Evolutionary conservation across 208 protist species (phyloP).

Genomic region (Leishmania mexicana): DNA sequence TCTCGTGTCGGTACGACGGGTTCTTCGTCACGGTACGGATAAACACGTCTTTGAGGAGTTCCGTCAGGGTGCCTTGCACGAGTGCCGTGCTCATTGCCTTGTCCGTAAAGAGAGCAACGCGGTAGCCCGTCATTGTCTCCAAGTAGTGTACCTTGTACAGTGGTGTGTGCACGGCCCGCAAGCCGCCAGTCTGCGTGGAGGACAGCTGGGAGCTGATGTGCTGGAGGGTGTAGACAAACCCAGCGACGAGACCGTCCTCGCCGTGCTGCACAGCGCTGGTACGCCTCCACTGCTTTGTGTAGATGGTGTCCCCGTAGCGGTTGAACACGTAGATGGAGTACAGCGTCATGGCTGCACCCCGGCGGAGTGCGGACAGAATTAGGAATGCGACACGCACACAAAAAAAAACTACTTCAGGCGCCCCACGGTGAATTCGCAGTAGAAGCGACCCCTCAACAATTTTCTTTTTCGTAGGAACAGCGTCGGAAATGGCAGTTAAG

Average conservation of each 20-base stretch:
- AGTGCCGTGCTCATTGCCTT: conserved; percentile 54
- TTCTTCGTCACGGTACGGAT: conserved; percentile 59
- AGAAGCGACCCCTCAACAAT: background rate
- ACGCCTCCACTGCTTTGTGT: conserved; percentile 82
- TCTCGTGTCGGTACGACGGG: conserved; percentile 72
- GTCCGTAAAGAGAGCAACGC: conserved; percentile 74
- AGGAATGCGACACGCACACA: background rate
- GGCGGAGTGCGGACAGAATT: background rate
- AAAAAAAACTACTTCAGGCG: background rate
- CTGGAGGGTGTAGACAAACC: conserved; percentile 89
- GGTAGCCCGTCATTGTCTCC: conserved; percentile 89
- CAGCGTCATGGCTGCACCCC: conserved; percentile 51
- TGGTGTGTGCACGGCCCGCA: conserved; percentile 76
- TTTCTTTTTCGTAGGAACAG: background rate
- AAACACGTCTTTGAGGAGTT: conserved; percentile 74
- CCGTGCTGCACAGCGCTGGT: conserved; percentile 72
- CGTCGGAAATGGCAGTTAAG: background rate
- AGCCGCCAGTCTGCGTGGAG: conserved; percentile 47
- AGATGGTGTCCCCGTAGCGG: conserved; percentile 87
- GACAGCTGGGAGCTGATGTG: conserved; percentile 86
- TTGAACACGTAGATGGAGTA: conserved; percentile 91
- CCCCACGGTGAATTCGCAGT: background rate
- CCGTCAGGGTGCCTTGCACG: conserved; percentile 47
- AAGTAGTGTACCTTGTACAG: conserved; percentile 90
- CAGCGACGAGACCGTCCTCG: conserved; percentile 80